These are phyloP conservation scores for Talaromyces liani DNA, from an alignment of 495 filamentous ascomycete species.

Conservation along the genomic window DNA sequence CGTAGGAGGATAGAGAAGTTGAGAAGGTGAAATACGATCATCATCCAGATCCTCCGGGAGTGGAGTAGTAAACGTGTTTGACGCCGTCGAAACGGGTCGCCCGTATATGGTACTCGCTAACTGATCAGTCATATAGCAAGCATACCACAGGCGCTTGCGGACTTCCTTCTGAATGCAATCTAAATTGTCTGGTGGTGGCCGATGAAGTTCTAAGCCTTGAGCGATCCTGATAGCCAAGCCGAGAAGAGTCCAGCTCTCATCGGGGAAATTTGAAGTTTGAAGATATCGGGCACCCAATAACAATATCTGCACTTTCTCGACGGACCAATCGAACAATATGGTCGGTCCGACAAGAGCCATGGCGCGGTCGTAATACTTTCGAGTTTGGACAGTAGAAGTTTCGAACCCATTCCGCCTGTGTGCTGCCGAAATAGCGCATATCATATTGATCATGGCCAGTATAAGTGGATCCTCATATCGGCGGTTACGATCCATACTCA, in stretches of 20 bases:
- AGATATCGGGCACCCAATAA: constrained; percentile 7
- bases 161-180: constrained; percentile 27
- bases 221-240: constrained; percentile 61
- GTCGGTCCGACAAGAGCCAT: constrained; percentile 8
- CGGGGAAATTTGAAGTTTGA: constrained; percentile 13
- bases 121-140: constrained; percentile 7
- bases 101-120: constrained; percentile 7
- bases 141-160: constrained; percentile 28
- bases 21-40: constrained; percentile 1
- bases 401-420: constrained; percentile 3
- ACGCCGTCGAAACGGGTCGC: constrained; percentile 3
- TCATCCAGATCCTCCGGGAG: constrained; percentile 9
- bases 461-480: constrained; percentile 4
- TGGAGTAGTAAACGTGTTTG: constrained; percentile 5
- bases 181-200: constrained; percentile 25
- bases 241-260: constrained; percentile 49
- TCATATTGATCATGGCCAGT: constrained; percentile 8
- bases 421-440: constrained; percentile 4
- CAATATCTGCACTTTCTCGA: constrained; percentile 6
- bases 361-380: constrained; percentile 8
- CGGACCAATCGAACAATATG: constrained; percentile 5
- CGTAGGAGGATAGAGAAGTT: constrained; percentile 2
- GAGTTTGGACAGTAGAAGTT: constrained; percentile 6
- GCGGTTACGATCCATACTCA: not conserved
- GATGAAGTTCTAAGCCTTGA: constrained; percentile 59